Evolutionary conservation across 2,329 filamentous ascomycete genomes (phyloP).

Genomic region (Myriosclerotinia duriaeana): DNA sequence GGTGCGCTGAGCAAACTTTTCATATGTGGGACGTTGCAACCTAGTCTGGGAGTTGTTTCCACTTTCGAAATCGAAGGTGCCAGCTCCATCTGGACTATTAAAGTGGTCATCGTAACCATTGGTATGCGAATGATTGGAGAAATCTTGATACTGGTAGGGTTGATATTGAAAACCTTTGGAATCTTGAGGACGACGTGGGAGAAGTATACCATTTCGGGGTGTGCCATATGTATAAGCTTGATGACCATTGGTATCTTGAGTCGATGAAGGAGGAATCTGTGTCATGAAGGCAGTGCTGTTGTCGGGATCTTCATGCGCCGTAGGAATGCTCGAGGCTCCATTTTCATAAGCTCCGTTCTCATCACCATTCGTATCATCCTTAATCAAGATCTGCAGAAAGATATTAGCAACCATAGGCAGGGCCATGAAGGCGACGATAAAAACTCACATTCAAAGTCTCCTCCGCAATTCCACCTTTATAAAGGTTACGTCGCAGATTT

Average conservation of each 20-base stretch:
- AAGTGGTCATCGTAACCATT: slow-evolving; percentile 31
- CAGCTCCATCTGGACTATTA: slow-evolving; percentile 30
- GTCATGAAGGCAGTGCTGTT: slow-evolving; percentile 28
- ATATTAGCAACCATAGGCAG: slow-evolving; percentile 26
- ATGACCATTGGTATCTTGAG: slow-evolving; percentile 25
- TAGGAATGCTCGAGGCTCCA: slow-evolving; percentile 25
- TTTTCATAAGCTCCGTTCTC: slow-evolving; percentile 27
- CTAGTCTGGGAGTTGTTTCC: slow-evolving; percentile 31
- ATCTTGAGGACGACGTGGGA: slow-evolving; percentile 23
- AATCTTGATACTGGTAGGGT: slow-evolving; percentile 24
- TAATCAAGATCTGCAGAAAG: slow-evolving; percentile 34
- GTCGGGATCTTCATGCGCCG: slow-evolving; percentile 20
- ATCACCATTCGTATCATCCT: slow-evolving; percentile 28
- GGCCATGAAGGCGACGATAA: neutral
- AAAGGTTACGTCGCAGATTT: slow-evolving; percentile 50
- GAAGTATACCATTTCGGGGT: slow-evolving; percentile 29
- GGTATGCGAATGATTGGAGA: slow-evolving; percentile 26
- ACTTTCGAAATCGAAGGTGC: slow-evolving; percentile 31
- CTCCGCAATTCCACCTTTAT: slow-evolving; percentile 50
- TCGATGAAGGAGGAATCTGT: slow-evolving; percentile 26
- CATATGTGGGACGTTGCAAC: slow-evolving; percentile 31
- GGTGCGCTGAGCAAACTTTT: slow-evolving; percentile 50
- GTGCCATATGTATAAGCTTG: slow-evolving; percentile 35
- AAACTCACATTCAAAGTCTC: slow-evolving; percentile 45
- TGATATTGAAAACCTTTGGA: slow-evolving; percentile 30